A percentile compares a stretch with the other conserved stretches of the same genome.
Conservation (phyloP, 371 early-diverging fungal species). For the Catenaria anguillulae region DNA sequence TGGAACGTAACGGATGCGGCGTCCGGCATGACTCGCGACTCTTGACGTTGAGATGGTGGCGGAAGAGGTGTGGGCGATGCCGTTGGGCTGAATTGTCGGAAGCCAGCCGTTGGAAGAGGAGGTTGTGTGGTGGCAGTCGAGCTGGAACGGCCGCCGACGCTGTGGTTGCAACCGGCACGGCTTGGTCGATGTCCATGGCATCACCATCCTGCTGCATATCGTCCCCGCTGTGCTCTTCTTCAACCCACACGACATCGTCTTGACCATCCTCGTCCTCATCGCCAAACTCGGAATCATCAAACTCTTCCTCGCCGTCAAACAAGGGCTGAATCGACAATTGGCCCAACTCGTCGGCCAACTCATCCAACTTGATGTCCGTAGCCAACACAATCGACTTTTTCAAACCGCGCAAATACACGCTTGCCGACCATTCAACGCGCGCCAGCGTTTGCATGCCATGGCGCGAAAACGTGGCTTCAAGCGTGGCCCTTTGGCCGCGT, state of each 20-base stretch:
- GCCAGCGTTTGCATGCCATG: not conserved
- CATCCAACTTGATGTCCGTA: not conserved
- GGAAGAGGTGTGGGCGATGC: too few relatives aligned
- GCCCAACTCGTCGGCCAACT: not conserved
- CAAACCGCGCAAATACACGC: constrained; percentile 1
- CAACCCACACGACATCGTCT: not conserved
- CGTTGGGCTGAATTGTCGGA: too few relatives aligned
- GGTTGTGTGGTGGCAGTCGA: not conserved
- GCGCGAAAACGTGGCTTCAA: not conserved
- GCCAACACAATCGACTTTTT: not conserved
- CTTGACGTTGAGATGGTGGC: too few relatives aligned
- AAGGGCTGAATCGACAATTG: not conserved
- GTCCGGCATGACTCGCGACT: not conserved
- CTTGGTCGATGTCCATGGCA: too few relatives aligned
- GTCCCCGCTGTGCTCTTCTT: not conserved
- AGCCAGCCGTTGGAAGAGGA: not conserved
- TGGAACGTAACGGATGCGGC: not conserved
- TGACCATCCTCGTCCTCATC: not conserved
- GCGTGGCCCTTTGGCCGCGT: not conserved
- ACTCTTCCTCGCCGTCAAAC: too few relatives aligned
- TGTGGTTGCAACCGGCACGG: too few relatives aligned
- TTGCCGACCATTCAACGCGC: not conserved
- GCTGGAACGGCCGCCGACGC: too few relatives aligned
- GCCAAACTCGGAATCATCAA: not conserved
- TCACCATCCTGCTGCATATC: not conserved